Conservation (phyloP, 805 yeast species). For the Candida sonorensis region DNA sequence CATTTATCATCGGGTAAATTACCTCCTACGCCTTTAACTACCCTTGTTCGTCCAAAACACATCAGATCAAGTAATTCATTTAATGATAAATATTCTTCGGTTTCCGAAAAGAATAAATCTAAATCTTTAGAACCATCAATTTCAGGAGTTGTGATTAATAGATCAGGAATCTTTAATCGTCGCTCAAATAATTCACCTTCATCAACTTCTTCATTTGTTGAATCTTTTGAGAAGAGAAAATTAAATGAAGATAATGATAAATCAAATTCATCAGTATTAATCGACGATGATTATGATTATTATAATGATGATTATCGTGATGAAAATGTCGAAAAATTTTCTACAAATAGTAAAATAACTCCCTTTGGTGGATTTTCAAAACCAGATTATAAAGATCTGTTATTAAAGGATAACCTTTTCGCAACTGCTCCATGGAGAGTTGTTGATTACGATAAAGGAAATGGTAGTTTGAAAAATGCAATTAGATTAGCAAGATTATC, state of each 20-base stretch:
- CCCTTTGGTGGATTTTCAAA: slow-evolving; percentile 74
- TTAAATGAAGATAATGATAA: neutral
- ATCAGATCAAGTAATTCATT: slow-evolving; percentile 5
- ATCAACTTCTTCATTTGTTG: slow-evolving; percentile 1
- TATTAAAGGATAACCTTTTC: slow-evolving; percentile 40
- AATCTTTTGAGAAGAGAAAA: slow-evolving; percentile 1
- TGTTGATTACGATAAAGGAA: slow-evolving; percentile 65
- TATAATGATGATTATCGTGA: no score
- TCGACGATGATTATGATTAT: slow-evolving; percentile 7
- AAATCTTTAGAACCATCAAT: slow-evolving; percentile 12
- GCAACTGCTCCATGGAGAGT: slow-evolving; percentile 68
- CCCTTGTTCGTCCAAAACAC: slow-evolving; percentile 22
- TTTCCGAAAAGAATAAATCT: slow-evolving; percentile 11
- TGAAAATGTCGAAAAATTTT: no score
- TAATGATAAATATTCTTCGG: slow-evolving; percentile 4
- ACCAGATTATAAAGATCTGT: slow-evolving; percentile 45
- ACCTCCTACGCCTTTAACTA: no score
- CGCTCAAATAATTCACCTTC: slow-evolving; percentile 7
- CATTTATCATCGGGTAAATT: no score
- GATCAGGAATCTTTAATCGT: slow-evolving; percentile 8
- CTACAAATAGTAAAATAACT: slow-evolving; percentile 36
- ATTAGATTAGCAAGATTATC: slow-evolving; percentile 50
- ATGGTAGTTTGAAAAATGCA: slow-evolving; percentile 85
- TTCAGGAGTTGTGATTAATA: slow-evolving; percentile 14
- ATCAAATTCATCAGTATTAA: neutral